These are phyloP conservation scores for Oryza nivara DNA, from an alignment of 176 grass and related monocot species.

Conservation along the genomic window DNA sequence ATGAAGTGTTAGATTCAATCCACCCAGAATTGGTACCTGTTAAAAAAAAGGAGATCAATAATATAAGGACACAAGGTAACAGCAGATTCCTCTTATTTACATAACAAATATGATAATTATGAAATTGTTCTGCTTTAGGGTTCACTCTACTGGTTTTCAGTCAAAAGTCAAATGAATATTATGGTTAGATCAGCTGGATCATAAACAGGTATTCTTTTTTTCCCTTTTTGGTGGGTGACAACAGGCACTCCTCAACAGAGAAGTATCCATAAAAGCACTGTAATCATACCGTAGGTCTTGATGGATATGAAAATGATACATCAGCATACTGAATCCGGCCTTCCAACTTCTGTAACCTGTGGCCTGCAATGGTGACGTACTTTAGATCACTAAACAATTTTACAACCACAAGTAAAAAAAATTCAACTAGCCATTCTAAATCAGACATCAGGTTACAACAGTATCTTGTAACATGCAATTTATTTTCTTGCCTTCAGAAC, in stretches of 20 bases:
- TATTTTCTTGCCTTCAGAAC: constrained; percentile 72
- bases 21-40: constrained; percentile 75
- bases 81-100: not conserved
- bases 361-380: constrained; percentile 48
- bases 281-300: constrained; percentile 69
- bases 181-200: not conserved
- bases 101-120: constrained; percentile 11
- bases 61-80: constrained; percentile 37
- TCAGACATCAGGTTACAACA: not conserved
- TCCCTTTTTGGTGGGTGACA: not conserved
- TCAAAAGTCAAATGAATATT: not conserved
- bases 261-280: constrained; percentile 13
- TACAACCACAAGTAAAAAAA: constrained; percentile 12
- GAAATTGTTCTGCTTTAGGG: constrained; percentile 4
- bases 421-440: constrained; percentile 10
- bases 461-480: constrained; percentile 3
- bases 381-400: constrained; percentile 2
- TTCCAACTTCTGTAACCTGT: constrained; percentile 66
- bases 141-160: constrained; percentile 13
- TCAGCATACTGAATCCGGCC: constrained; percentile 74
- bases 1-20: constrained; percentile 65
- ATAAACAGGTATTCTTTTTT: not conserved
- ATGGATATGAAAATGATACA: constrained; percentile 94
- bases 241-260: constrained; percentile 17
- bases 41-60: constrained; percentile 21